phyloP scores from a whole-genome alignment of 352 stramenopile genomes.

The Phytophthora podocarpi region DNA sequence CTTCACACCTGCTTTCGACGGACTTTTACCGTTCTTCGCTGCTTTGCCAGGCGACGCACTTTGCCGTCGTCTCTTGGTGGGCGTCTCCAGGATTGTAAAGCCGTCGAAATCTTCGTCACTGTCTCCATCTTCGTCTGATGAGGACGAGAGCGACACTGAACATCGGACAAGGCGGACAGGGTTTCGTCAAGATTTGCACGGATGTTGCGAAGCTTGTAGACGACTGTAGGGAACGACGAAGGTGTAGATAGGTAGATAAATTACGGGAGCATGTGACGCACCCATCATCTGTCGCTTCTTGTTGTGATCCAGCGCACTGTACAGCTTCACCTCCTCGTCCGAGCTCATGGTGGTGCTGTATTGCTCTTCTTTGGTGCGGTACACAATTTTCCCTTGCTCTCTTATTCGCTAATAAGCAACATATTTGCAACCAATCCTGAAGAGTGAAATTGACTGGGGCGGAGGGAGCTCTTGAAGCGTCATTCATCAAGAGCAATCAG shows the following conservation, averaged over 20 bases:
- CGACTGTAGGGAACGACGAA: not conserved
- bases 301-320: slow-evolving; percentile 70
- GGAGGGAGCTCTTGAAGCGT: slow-evolving; percentile 19
- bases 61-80: slow-evolving; percentile 22
- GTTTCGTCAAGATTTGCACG: not conserved
- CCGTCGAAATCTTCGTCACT: slow-evolving; percentile 27
- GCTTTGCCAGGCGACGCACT: slow-evolving; percentile 12
- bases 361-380: slow-evolving; percentile 6
- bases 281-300: slow-evolving; percentile 69
- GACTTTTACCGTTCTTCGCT: slow-evolving; percentile 23
- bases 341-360: slow-evolving; percentile 34
- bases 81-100: slow-evolving; percentile 18
- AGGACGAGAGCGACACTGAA: slow-evolving; percentile 55
- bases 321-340: slow-evolving; percentile 72
- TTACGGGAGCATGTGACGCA: slow-evolving; percentile 23
- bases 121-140: slow-evolving; percentile 40
- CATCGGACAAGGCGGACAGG: not conserved
- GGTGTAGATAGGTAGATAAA: not conserved
- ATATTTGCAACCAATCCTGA: slow-evolving; percentile 27
- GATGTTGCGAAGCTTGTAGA: not conserved
- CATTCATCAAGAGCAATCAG: slow-evolving; percentile 6
- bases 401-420: slow-evolving; percentile 22
- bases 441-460: slow-evolving; percentile 27
- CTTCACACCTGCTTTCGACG: slow-evolving; percentile 17
- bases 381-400: not conserved